Evolutionary conservation across 177 flowering plant genomes (phyloP).

Genomic region (Vitis hybrid): DNA sequence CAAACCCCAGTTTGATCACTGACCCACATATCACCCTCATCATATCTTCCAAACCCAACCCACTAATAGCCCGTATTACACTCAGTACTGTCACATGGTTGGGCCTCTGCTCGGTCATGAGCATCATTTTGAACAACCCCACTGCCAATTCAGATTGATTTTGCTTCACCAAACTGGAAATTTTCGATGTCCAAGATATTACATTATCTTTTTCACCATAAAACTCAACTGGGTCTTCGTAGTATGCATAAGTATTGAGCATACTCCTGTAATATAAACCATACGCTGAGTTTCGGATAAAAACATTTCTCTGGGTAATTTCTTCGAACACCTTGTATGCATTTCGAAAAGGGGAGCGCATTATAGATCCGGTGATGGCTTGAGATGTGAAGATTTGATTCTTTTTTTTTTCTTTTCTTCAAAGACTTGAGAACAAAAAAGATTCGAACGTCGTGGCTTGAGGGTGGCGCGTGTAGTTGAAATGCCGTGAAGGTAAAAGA

Average conservation of each 20-base stretch:
- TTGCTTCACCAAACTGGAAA: slow-evolving; percentile 35
- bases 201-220: slow-evolving; percentile 19
- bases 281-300: slow-evolving; percentile 7
- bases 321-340: slow-evolving; percentile 29
- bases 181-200: slow-evolving; percentile 44
- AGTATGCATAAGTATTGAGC: slow-evolving; percentile 1
- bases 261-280: slow-evolving; percentile 6
- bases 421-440: too few relatives aligned
- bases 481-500: too few relatives aligned
- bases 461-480: too few relatives aligned
- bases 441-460: too few relatives aligned
- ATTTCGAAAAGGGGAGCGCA: neutral
- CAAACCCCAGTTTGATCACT: slow-evolving; percentile 48
- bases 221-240: slow-evolving; percentile 17
- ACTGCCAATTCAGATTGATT: slow-evolving; percentile 36
- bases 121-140: slow-evolving; percentile 45
- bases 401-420: too few relatives aligned
- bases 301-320: slow-evolving; percentile 18
- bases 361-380: too few relatives aligned
- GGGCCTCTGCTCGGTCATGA: slow-evolving; percentile 32
- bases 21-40: slow-evolving; percentile 34
- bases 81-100: slow-evolving; percentile 49
- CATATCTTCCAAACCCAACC: slow-evolving; percentile 15
- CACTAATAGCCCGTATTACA: slow-evolving; percentile 31
- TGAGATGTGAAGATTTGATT: too few relatives aligned